Evolutionary conservation across 805 yeast species (phyloP).

Genomic region (Myxozyma neglecta): DNA sequence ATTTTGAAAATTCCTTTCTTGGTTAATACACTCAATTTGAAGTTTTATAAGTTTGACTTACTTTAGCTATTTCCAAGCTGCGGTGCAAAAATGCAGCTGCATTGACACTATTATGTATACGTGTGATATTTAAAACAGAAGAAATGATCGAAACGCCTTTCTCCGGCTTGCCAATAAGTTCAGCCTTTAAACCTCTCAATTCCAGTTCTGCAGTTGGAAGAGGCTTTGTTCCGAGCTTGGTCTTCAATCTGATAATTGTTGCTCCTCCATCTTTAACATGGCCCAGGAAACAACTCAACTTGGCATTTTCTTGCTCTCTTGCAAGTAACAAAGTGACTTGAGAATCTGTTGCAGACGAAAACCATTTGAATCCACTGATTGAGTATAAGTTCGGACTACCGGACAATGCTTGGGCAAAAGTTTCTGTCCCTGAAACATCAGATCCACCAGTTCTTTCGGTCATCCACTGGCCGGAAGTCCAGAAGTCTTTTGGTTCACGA

Average conservation of each 20-base stretch:
- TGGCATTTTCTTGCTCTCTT: constrained; percentile 32
- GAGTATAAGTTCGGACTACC: constrained; percentile 16
- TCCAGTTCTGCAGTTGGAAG: constrained; percentile 40
- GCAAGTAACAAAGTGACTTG: constrained; percentile 38
- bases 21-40: background rate
- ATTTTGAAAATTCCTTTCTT: constrained; percentile 35
- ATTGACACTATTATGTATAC: constrained; percentile 35
- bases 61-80: constrained; percentile 29
- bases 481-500: constrained; percentile 35
- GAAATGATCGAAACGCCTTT: constrained; percentile 38
- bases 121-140: constrained; percentile 37
- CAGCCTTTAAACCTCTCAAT: constrained; percentile 33
- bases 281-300: constrained; percentile 38
- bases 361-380: constrained; percentile 40
- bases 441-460: constrained; percentile 41
- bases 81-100: constrained; percentile 35
- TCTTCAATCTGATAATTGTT: constrained; percentile 35
- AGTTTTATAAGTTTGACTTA: background rate
- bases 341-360: constrained; percentile 40
- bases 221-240: constrained; percentile 40
- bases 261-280: constrained; percentile 35
- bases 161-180: constrained; percentile 18
- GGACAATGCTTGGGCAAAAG: constrained; percentile 31
- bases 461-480: constrained; percentile 44
- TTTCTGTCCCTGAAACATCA: constrained; percentile 38